These are phyloP conservation scores for Fusarium sp. DNA, from an alignment of 2,329 filamentous ascomycete species.

Conservation along the genomic window DNA sequence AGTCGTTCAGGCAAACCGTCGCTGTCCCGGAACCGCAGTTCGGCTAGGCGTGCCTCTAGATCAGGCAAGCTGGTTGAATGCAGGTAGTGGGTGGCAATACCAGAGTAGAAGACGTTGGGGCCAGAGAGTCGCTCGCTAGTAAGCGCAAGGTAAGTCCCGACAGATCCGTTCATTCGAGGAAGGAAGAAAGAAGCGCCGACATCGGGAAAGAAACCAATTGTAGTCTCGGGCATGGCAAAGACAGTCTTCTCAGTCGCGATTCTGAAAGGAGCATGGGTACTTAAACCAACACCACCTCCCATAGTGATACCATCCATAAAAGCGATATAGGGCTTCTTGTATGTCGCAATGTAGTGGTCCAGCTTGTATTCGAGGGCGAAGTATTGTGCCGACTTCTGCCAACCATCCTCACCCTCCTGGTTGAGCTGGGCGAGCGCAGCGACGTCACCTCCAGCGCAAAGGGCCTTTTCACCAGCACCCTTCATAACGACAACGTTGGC, in stretches of 20 bases:
- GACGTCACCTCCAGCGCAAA: constrained; percentile 96
- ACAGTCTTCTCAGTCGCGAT: constrained; percentile 96
- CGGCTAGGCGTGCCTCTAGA: constrained; percentile 86
- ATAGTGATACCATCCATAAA: constrained; percentile 99
- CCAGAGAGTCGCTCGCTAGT: constrained; percentile 88
- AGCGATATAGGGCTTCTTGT: constrained; percentile 90
- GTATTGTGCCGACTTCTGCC: constrained; percentile 82
- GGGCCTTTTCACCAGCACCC: constrained; percentile 83
- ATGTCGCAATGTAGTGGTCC: constrained; percentile 94
- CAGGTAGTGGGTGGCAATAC: constrained; percentile 94
- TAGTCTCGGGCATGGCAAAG: constrained; percentile 99
- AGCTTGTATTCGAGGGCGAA: constrained; percentile 97
- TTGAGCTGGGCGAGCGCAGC: constrained; percentile 81
- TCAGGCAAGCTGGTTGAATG: constrained; percentile 87
- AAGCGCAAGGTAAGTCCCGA: constrained; percentile 93
- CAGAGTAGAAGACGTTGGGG: constrained; percentile 88
- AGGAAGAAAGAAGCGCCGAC: constrained; percentile 97
- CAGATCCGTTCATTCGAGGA: constrained; percentile 83
- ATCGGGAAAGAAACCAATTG: constrained; percentile 98
- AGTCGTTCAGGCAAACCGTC: constrained; percentile 72
- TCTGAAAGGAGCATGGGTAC: constrained; percentile 93
- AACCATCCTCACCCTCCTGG: constrained; percentile 73
- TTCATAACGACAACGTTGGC: constrained; percentile 94
- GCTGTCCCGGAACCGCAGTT: constrained; percentile 88
- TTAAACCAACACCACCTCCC: constrained; percentile 95